Evolutionary conservation across 768 basidiomycete genomes (phyloP).

Genomic region (Rhodotorula sphaerocarpa): DNA sequence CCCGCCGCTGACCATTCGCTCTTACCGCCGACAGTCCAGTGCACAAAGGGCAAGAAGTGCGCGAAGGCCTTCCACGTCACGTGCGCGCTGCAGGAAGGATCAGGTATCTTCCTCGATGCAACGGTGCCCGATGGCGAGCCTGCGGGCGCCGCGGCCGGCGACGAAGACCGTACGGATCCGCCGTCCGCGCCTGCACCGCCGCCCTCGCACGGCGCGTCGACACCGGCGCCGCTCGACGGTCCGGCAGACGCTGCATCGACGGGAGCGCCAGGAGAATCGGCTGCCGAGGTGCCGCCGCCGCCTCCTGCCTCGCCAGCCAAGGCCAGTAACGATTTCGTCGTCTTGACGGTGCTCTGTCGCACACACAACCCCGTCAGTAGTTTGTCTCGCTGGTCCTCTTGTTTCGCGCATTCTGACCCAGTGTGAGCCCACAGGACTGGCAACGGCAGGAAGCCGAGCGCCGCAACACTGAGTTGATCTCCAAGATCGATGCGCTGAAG

Average conservation of each 20-base stretch:
- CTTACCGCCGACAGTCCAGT: constrained; percentile 62
- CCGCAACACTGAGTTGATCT: constrained; percentile 64
- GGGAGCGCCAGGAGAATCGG: too few species aligned
- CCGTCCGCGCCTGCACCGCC: too few species aligned
- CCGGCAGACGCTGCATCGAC: background rate
- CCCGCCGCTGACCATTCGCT: constrained; percentile 13
- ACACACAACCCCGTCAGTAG: constrained; percentile 86
- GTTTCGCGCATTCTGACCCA: constrained; percentile 27
- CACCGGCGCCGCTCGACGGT: background rate
- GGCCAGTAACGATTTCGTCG: constrained; percentile 40
- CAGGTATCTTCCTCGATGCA: constrained; percentile 39
- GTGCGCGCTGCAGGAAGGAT: constrained; percentile 61
- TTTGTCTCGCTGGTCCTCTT: background rate
- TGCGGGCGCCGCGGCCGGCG: constrained; percentile 21
- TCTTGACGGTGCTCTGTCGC: constrained; percentile 63
- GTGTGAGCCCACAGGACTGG: constrained; percentile 56
- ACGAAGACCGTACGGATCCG: too few species aligned
- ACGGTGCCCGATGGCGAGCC: constrained; percentile 43
- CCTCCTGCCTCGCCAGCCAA: background rate
- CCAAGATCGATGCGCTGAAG: constrained; percentile 62
- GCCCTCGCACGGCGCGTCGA: background rate
- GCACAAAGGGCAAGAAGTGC: constrained; percentile 80
- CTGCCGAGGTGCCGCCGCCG: background rate
- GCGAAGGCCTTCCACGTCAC: constrained; percentile 86
- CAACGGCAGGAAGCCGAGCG: constrained; percentile 65